Base-by-base conservation (phyloP, 225 moss, liverwort and hornwort genomes). In the Polytrichum formosum region DNA sequence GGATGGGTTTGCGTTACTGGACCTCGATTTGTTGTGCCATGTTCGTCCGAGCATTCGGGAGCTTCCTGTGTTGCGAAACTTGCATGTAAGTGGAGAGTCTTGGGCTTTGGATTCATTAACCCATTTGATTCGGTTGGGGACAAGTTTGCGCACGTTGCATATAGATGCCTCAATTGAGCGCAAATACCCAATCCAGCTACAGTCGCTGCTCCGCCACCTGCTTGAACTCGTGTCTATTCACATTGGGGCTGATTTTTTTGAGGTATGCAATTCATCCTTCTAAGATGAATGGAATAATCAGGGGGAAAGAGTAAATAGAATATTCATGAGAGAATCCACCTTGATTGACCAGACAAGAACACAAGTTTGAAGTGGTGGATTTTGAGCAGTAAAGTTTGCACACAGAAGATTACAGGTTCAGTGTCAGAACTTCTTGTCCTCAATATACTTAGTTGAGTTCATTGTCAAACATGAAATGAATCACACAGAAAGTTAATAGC, bases 31-130 rank as follows among this genome's bases (percentile, higher is more conserved):
- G 69, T 84, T 84, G 58, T 87, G 84, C 81, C 87, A 87, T 84
- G 79, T 87, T 55, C 87, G 84, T n/a, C 83, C 87, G 18, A 81
- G 64, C 70, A 70, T 87, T 55, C 76, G 87, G 56, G 87, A 87
- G 81, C 84, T 87, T 67, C 84, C 84, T 37, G 16, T 61, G n/a
- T 60, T 87, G 46, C 70, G 68, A 68, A 66, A 62, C 31, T 33
- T 87, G 70, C 83, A 87, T 59, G 74, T 87, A 26, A 84, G 87
- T 33, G 87, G 87, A 61, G 84, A 84, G 67, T 71, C 83, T 18
- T 87, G 87, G 87, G 84, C 87, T 61, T 76, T 84, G 67, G 83
- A 87, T 67, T 87, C 83, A 8, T 75, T 87, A 30, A 87, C 87
- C 53, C 79, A 87, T 76, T 79, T 84, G 74, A 84, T 87, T 66